Evolutionary conservation across 139 green algal genomes (phyloP).

Genomic region (Pleodorina starrii): DNA sequence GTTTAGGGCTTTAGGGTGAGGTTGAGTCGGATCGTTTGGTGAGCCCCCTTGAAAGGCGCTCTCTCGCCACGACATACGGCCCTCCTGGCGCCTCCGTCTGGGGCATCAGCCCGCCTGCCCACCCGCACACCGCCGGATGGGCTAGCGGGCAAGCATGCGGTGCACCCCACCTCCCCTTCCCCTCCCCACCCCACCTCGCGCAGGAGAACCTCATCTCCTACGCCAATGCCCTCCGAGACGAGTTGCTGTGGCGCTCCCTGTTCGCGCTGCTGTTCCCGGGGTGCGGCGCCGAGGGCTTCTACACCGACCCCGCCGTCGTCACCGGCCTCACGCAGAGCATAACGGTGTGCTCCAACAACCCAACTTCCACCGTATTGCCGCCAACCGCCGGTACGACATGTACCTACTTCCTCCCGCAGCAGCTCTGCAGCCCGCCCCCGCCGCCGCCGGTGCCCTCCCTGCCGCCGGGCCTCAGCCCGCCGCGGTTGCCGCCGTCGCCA

Average conservation of each 20-base stretch:
- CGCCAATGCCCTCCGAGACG: not conserved
- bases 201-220: conserved; percentile 16
- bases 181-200: not conserved
- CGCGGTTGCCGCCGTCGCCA: not conserved
- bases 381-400: not conserved
- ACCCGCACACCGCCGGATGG: too few species aligned
- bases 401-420: conserved; percentile 6
- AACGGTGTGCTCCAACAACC: not conserved
- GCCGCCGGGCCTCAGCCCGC: not conserved
- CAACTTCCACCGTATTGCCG: not conserved
- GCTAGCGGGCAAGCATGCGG: too few species aligned
- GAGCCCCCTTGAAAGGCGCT: too few species aligned
- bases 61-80: too few species aligned
- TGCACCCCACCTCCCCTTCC: not conserved
- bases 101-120: too few species aligned
- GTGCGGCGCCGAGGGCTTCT: conserved; percentile 1
- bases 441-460: not conserved
- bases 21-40: too few species aligned
- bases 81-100: too few species aligned
- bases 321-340: not conserved
- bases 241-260: conserved; percentile 31
- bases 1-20: too few species aligned
- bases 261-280: not conserved
- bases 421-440: conserved; percentile 33
- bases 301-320: not conserved